These are phyloP conservation scores for Zarea fungicola DNA, from an alignment of 2,329 filamentous ascomycete genomes.

Conservation along the genomic window DNA sequence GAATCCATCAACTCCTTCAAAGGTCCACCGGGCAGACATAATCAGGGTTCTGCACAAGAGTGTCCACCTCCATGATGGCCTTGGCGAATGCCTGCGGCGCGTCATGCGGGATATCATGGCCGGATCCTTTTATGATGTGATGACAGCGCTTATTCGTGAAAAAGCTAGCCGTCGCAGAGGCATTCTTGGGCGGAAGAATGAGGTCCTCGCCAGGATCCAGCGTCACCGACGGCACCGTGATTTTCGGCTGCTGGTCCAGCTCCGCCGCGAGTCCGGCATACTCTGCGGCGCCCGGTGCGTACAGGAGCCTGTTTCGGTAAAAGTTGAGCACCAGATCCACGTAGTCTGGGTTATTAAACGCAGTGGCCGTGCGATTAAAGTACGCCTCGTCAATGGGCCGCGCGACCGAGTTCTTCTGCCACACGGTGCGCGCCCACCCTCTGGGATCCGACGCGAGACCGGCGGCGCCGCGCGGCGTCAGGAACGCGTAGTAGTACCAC, in stretches of 20 bases:
- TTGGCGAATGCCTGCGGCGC: neutral
- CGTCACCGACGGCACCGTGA: neutral
- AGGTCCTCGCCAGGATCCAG: neutral
- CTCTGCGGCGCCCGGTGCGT: conserved; percentile 8
- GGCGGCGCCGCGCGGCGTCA: conserved; percentile 2
- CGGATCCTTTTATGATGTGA: neutral
- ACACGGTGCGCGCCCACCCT: conserved; percentile 2
- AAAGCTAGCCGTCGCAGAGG: neutral
- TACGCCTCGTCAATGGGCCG: neutral
- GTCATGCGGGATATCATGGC: neutral
- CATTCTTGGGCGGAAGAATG: neutral
- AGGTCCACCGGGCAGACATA: neutral
- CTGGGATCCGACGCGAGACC: conserved; percentile 1
- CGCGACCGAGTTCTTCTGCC: conserved; percentile 1
- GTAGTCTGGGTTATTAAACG: conserved; percentile 11
- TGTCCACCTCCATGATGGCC: neutral
- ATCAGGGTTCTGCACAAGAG: neutral
- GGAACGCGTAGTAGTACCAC: conserved; percentile 10
- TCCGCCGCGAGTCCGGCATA: conserved; percentile 5
- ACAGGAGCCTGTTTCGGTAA: conserved; percentile 11
- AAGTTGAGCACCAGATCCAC: conserved; percentile 10
- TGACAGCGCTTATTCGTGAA: neutral
- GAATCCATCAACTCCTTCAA: neutral
- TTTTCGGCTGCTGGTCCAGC: neutral
- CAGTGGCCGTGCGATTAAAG: neutral